phyloP scores from a whole-genome alignment of 2,329 filamentous ascomycete genomes.

The Fusarium fracticaudum region DNA sequence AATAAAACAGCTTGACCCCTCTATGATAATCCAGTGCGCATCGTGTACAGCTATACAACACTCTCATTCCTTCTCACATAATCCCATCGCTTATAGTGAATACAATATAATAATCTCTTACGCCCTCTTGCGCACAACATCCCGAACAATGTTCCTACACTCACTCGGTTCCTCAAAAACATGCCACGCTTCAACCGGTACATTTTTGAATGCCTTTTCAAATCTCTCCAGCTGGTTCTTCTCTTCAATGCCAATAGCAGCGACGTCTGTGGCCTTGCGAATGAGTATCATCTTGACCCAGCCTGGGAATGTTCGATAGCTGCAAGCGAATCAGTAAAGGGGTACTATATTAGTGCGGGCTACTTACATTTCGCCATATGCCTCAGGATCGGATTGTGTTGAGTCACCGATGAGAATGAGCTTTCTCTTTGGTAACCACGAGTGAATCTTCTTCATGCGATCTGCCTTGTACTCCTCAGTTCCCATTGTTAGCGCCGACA shows the following conservation, averaged over 20 bases:
- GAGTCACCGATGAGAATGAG: conserved; percentile 90
- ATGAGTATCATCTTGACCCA: conserved; percentile 90
- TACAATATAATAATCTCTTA: neutral
- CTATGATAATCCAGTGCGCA: neutral
- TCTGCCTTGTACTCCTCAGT: conserved; percentile 89
- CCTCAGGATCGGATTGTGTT: conserved; percentile 90
- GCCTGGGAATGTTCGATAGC: conserved; percentile 70
- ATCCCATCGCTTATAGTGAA: neutral
- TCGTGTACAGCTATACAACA: neutral
- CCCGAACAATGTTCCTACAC: conserved; percentile 53
- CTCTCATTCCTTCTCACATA: conserved; percentile 18
- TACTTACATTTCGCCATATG: conserved; percentile 81
- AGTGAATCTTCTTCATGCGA: conserved; percentile 79
- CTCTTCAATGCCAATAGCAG: conserved; percentile 73
- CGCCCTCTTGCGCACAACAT: conserved; percentile 30
- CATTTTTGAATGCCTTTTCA: conserved; percentile 79
- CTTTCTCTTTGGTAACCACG: conserved; percentile 80
- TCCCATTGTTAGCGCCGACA: conserved; percentile 80
- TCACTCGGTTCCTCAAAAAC: conserved; percentile 84
- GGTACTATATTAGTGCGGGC: neutral
- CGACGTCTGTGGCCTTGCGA: conserved; percentile 81
- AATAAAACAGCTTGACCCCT: neutral
- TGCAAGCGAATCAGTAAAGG: conserved; percentile 41
- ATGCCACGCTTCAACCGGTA: conserved; percentile 78
- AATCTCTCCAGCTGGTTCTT: conserved; percentile 82